Evolutionary conservation across 2,329 filamentous ascomycete genomes (phyloP), one percentile per base, ranked within the genome.

Genomic region (Ophiostoma montium): DNA sequence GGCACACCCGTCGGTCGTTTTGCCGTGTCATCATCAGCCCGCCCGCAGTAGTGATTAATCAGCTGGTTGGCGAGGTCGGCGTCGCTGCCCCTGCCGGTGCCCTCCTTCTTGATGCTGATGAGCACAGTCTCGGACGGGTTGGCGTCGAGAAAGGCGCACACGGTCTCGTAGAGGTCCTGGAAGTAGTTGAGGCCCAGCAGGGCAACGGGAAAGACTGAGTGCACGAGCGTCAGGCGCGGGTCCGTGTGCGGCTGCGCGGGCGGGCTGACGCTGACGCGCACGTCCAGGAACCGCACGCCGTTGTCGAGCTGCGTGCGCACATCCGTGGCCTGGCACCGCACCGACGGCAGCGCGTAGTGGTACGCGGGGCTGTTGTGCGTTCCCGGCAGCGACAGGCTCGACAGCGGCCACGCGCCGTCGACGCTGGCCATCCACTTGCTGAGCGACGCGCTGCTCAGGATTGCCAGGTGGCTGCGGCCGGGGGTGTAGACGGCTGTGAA

Each of bases 301-400:
- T 95, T 90, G 50, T 80, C 72, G 27, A 98, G 78, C 65, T 98
- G 92, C 48, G 82, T 78, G 45, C 72, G 70, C 5, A 94, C 74
- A 53, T 77, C 71, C 16, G 89, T 86, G 32, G 85, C 82, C 67
- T 98, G 92, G 65, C 92, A 96, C 35, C 92, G 84, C 23, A 96
- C 92, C 1, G 87, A 94, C 1, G 92, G 92, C 5, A 95, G 75
- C 12, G 92, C 89, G 45, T 78, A 75, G 69, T 94, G 75, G 67
- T 78, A 83, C 10, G 89, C 94, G 7, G 92, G 86, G 16, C 85
- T 86, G 67, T 98, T 96, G 70, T 98, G 92, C 0, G 92, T 95
- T 55, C 92, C 92, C 0, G 92, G 92, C 54, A 96, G 92, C 46
- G 84, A 92, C 46, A 98, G 77, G 3, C 82, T 75, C 1, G 86